phyloP scores from a whole-genome alignment of 2,329 filamentous ascomycete genomes.

The Aspergillus ochraceus region DNA sequence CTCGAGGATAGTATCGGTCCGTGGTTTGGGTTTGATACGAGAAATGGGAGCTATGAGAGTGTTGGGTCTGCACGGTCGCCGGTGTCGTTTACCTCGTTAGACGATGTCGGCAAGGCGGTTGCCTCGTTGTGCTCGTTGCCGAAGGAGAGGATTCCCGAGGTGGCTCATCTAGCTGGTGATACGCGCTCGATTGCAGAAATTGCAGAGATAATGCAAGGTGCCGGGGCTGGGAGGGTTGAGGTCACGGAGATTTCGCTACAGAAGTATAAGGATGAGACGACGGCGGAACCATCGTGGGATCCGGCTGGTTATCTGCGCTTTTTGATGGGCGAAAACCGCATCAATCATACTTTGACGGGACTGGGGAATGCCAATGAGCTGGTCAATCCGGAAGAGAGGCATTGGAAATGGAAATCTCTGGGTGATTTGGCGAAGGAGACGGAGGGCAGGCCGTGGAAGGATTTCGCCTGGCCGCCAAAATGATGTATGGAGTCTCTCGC shows the following conservation, averaged over 20 bases:
- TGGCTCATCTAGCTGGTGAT: slow-evolving; percentile 29
- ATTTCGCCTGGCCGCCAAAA: slow-evolving; percentile 16
- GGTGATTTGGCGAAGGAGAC: slow-evolving; percentile 26
- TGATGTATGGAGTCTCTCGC: not conserved
- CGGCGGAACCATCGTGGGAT: slow-evolving; percentile 19
- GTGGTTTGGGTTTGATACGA: slow-evolving; percentile 35
- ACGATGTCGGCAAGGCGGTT: slow-evolving; percentile 32
- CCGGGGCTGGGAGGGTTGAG: slow-evolving; percentile 24
- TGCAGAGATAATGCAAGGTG: slow-evolving; percentile 26
- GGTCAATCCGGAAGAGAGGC: slow-evolving; percentile 28
- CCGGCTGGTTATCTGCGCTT: slow-evolving; percentile 33
- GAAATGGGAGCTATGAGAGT: slow-evolving; percentile 27
- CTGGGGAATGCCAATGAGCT: slow-evolving; percentile 30
- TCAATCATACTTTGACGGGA: slow-evolving; percentile 16
- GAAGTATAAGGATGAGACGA: slow-evolving; percentile 25
- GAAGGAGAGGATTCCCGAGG: slow-evolving; percentile 22
- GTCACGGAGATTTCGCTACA: slow-evolving; percentile 22
- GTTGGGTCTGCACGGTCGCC: slow-evolving; percentile 24
- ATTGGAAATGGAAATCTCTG: slow-evolving; percentile 34
- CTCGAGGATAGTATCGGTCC: slow-evolving; percentile 36
- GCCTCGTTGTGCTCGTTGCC: slow-evolving; percentile 25
- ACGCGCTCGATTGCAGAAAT: slow-evolving; percentile 24
- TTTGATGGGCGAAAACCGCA: slow-evolving; percentile 31
- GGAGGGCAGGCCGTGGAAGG: slow-evolving; percentile 25
- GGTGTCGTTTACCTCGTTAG: slow-evolving; percentile 33